Evolutionary conservation across 2,329 filamentous ascomycete species (phyloP), one percentile per base, ranked within the genome.

Genomic region (Monilinia polystroma): DNA sequence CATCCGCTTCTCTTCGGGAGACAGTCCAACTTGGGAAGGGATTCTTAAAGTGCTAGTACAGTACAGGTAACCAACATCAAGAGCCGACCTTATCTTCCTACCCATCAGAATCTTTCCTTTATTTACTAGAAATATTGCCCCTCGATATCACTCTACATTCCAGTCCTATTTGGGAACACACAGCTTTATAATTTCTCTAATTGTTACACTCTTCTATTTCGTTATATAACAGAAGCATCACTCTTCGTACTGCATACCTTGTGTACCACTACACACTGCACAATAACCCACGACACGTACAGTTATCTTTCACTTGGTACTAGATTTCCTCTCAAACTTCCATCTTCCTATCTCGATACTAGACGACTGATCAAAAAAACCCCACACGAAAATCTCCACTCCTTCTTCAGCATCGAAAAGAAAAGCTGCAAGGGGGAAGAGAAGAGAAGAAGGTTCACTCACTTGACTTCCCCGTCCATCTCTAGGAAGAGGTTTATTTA

Each of bases 251-350:
- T 51, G 57, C 57, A 38, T 60, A 23, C 49, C 43, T 35, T 29
- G 26, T 18, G 57, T 51, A 26, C 43, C 29, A 60, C 45, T 18
- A 47, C 45, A 41, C 38, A 41, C 43, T 20, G 29, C 57, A 60
- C 57, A 23, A 60, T 18, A 49, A 38, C 35, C 29, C 12, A 60
- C 57, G 29, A 51, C 45, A 49, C 58, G 26, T 23, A 60, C 58
- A 51, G n/a, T 51, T 51, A 60, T 51, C 57, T 60, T 60, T 60
- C 58, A 51, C 58, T 60, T 20, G 58, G 45, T 38, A 38, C 57
- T 51, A 60, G 57, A 60, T 38, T 60, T 51, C 29, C 43, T 60
- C 45, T 18, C 29, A 23, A 20, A 38, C 3, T 26, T 18, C 18
- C 43, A 23, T 59, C 43, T 35, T 49, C 43, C 57, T 18, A 60